Evolutionary conservation across 768 basidiomycete species (phyloP), one percentile per base, ranked within the genome.

Genomic region (Mycena belliarum): DNA sequence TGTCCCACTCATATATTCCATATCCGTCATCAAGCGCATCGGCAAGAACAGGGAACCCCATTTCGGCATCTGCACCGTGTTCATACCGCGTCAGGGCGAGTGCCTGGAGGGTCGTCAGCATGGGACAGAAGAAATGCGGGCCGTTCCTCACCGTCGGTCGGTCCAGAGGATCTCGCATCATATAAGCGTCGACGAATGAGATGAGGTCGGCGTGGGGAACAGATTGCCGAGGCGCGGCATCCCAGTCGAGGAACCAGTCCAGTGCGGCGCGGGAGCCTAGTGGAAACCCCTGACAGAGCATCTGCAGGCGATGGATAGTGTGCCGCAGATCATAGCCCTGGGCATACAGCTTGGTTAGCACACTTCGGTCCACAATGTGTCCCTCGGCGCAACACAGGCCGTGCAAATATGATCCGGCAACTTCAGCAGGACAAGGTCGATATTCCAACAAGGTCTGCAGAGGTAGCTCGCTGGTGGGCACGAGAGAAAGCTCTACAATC

Each of bases 391-490:
- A 73, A 60, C 85, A 85, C 48, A 93, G 64, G 24, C 76, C 76
- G 69, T 87, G 79, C 29, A 96, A 82, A 72, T 89, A 94, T 9
- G 86, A 85, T 16, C 75, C 77, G 21, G 86, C 84, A 37, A 87
- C 71, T 20, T 72, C 59, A 8, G 81, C 64, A 24, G 79, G 73
- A 68, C 86, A 84, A 53, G 89, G 79, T 52, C 77, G 63, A 70
- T 96, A 96, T 18, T 72, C 68, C 49, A 95, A 78, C 24, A 82
- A 81, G 0, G 76, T 77, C 69, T 97, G 94, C 20, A 95, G 70
- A 8, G 94, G 90, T 37, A 99, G 82, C 55, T 89, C 86, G 14
- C 70, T 69, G 38, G 82, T 66, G 4, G 95, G 95, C 28, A 98
- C 80, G 44, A 88, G 75, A 7, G 83, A 81, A 18, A 81, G 69